Conservation (phyloP, 768 basidiomycete genomes). For the Trichaptum fuscoviolaceum region DNA sequence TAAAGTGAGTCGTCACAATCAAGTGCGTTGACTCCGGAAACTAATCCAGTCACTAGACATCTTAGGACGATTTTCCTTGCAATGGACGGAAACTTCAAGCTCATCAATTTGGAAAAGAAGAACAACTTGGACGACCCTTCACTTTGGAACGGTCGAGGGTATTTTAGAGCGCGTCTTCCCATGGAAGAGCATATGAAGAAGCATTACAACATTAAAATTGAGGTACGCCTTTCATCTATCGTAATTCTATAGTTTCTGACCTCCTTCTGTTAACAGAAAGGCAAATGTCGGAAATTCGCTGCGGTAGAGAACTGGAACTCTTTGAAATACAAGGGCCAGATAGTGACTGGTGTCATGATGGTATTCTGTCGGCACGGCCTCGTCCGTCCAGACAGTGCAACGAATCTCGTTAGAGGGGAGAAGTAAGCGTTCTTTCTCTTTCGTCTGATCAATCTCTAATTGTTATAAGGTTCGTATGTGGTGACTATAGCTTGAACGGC, state of each 20-base stretch:
- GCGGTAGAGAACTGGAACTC: not conserved
- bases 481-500: not conserved
- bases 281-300: not conserved
- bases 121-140: not conserved
- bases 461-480: not conserved
- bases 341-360: not conserved
- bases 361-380: conserved; percentile 3
- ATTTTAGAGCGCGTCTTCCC: not conserved
- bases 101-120: not conserved
- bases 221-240: not conserved
- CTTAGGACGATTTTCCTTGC: not conserved
- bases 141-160: not conserved
- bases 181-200: not conserved
- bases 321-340: not conserved
- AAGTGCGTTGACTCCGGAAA: not conserved
- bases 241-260: not conserved
- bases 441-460: not conserved
- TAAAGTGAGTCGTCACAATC: not conserved
- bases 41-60: not conserved
- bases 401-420: not conserved
- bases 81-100: conserved; percentile 2
- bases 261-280: not conserved
- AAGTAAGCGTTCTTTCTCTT: not conserved
- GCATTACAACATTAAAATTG: not conserved
- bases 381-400: not conserved